Evolutionary conservation across 2,329 filamentous ascomycete species (phyloP).

Genomic region (Penicillium vulpinum): DNA sequence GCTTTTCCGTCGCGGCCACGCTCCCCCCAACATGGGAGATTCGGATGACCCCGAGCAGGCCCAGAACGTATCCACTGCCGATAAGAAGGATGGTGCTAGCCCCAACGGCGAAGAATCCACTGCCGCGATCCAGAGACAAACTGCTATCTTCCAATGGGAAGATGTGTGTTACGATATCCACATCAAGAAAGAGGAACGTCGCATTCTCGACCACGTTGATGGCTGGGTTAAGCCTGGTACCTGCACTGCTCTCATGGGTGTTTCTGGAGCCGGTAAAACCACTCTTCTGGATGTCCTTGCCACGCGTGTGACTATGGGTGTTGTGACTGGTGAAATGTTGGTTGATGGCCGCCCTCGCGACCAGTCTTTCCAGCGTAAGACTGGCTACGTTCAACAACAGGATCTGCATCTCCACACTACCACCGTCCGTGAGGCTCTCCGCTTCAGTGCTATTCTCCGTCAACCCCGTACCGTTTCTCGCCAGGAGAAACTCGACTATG

Average conservation of each 20-base stretch:
- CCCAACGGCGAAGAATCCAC: slow-evolving; percentile 25
- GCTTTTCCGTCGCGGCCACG: slow-evolving; percentile 70
- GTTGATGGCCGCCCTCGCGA: slow-evolving; percentile 74
- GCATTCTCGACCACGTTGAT: slow-evolving; percentile 81
- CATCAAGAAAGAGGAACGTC: slow-evolving; percentile 73
- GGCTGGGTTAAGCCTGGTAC: slow-evolving; percentile 95
- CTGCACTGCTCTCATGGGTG: slow-evolving; percentile 84
- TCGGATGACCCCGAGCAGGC: slow-evolving; percentile 33
- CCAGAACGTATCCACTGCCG: slow-evolving; percentile 24
- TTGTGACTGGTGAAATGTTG: slow-evolving; percentile 84
- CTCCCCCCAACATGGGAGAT: too few relatives aligned
- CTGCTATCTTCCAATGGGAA: slow-evolving; percentile 81
- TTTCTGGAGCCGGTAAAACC: slow-evolving; percentile 91
- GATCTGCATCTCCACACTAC: slow-evolving; percentile 83
- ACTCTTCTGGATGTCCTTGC: slow-evolving; percentile 85
- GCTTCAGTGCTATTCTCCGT: slow-evolving; percentile 81
- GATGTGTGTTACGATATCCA: slow-evolving; percentile 79
- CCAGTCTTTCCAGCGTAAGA: slow-evolving; percentile 84
- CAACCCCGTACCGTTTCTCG: slow-evolving; percentile 73
- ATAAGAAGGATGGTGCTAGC: slow-evolving; percentile 36
- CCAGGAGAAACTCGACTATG: slow-evolving; percentile 80
- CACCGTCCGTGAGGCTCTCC: slow-evolving; percentile 84
- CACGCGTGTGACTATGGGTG: slow-evolving; percentile 82
- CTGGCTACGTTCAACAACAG: slow-evolving; percentile 89
- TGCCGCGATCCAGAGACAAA: slow-evolving; percentile 61